Conservation (phyloP, 2,329 filamentous ascomycete genomes). For the Mycosphaerelloides madeirae region DNA sequence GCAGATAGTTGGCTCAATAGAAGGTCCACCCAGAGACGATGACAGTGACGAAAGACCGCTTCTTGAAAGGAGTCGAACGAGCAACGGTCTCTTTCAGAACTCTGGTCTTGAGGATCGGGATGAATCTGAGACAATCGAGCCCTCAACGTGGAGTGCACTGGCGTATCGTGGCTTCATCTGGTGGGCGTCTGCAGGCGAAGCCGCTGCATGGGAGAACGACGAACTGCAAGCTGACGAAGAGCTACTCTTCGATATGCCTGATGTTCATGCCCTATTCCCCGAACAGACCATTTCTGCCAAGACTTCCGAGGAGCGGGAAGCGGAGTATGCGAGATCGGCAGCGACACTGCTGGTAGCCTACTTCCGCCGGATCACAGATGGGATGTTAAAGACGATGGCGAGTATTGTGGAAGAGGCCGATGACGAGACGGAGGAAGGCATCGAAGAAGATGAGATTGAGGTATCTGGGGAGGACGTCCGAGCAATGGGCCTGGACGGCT, state of each 20-base stretch:
- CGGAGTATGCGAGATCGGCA: slow-evolving; percentile 26
- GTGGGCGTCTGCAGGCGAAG: slow-evolving; percentile 82
- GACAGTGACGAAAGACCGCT: slow-evolving; percentile 13
- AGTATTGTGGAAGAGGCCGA: slow-evolving; percentile 55
- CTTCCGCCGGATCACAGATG: slow-evolving; percentile 70
- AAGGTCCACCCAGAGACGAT: slow-evolving; percentile 16
- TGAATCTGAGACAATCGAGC: slow-evolving; percentile 45
- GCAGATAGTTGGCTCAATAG: slow-evolving; percentile 32
- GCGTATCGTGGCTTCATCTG: slow-evolving; percentile 83
- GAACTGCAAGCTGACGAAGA: slow-evolving; percentile 50
- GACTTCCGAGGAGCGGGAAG: slow-evolving; percentile 11
- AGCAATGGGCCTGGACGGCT: slow-evolving; percentile 71
- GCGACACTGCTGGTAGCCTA: slow-evolving; percentile 74
- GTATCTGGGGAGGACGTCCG: slow-evolving; percentile 62
- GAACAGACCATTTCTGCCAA: slow-evolving; percentile 7
- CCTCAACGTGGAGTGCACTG: slow-evolving; percentile 62
- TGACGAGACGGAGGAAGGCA: slow-evolving; percentile 35
- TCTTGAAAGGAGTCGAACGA: slow-evolving; percentile 22
- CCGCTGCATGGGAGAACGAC: slow-evolving; percentile 51
- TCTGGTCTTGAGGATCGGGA: slow-evolving; percentile 18
- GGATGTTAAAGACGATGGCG: slow-evolving; percentile 58
- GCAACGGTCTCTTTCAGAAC: slow-evolving; percentile 11
- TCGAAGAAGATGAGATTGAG: slow-evolving; percentile 35
- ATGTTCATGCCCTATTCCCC: slow-evolving; percentile 20
- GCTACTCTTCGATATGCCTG: slow-evolving; percentile 41